These are phyloP conservation scores for Fraxinus latifolia DNA, from an alignment of 305 asterid species.

Conservation along the genomic window DNA sequence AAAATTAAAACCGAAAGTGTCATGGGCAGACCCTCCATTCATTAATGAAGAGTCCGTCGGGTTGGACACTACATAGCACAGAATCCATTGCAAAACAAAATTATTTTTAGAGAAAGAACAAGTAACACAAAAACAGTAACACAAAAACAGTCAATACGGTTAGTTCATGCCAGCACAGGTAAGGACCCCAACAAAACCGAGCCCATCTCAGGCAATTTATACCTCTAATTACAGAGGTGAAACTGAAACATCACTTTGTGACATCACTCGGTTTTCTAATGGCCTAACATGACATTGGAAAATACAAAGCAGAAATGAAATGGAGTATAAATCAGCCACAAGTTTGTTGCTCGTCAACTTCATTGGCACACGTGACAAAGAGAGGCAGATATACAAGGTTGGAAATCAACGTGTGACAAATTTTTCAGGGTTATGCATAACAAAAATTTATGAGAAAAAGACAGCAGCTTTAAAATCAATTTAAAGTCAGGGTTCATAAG, in stretches of 20 bases:
- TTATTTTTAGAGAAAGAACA: neutral
- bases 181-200: neutral
- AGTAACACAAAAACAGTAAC: neutral
- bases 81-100: neutral
- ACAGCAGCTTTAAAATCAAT: neutral
- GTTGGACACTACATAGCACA: neutral
- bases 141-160: neutral
- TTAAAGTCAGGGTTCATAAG: neutral
- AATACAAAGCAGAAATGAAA: neutral
- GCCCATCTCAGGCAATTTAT: neutral
- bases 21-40: neutral
- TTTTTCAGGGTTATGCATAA: no score
- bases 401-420: neutral
- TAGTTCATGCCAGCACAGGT: neutral
- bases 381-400: neutral
- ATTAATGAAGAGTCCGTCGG: neutral
- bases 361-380: neutral
- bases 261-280: neutral
- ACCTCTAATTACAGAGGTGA: neutral
- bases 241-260: neutral
- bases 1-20: neutral
- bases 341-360: neutral
- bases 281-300: neutral
- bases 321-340: neutral
- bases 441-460: neutral